Evolutionary conservation across 106 monocot species (phyloP).

Genomic region (Dactylorhiza incarnata): DNA sequence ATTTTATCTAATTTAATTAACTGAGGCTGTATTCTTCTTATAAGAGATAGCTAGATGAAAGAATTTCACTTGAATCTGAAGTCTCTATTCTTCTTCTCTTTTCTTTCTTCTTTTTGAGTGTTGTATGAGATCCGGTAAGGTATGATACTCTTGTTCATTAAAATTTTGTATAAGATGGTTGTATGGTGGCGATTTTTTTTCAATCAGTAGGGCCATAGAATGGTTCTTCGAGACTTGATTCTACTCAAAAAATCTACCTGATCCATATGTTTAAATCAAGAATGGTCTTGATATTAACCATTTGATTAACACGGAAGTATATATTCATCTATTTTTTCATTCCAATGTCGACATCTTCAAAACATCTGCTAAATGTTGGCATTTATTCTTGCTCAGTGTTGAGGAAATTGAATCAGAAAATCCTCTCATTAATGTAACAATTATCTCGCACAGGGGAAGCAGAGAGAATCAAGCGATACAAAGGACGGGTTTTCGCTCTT

Average conservation of each 20-base stretch:
- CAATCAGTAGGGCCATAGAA: neutral
- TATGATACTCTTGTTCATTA: neutral
- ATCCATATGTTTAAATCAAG: neutral
- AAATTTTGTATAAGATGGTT: neutral
- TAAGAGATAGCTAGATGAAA: no score
- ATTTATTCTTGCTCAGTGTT: neutral
- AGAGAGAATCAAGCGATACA: slow-evolving; percentile 54
- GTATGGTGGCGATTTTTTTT: neutral
- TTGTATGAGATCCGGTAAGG: neutral
- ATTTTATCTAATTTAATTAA: no score
- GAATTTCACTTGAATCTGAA: no score
- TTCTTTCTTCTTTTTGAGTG: neutral
- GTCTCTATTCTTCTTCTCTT: neutral
- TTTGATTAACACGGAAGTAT: neutral
- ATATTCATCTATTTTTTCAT: neutral
- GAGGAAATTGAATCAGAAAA: neutral
- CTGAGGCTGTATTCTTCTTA: no score
- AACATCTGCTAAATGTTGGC: neutral
- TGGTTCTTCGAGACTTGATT: neutral
- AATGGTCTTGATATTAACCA: neutral
- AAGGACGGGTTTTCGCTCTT: slow-evolving; percentile 63
- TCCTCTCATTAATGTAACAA: neutral
- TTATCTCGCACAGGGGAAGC: slow-evolving; percentile 38
- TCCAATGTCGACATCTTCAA: neutral
- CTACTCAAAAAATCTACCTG: neutral